phyloP scores from a whole-genome alignment of 1,284 basidiomycete genomes.

The Fistulina hepatica region DNA sequence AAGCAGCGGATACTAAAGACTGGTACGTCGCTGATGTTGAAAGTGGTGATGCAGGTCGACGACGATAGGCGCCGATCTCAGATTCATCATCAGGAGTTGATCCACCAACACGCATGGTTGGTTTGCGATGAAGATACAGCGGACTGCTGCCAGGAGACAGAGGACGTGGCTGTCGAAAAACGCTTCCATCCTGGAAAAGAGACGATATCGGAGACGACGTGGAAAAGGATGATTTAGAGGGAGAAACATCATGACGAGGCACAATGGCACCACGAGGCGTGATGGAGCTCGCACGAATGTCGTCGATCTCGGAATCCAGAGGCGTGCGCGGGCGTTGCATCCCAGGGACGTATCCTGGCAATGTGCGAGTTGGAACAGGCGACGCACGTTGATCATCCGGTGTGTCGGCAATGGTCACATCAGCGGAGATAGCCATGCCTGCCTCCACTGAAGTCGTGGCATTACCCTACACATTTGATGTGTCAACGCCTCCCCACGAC shows the following conservation, averaged over 20 bases:
- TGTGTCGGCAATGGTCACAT: background rate
- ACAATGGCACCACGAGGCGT: conserved; percentile 71
- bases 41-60: no score
- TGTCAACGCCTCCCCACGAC: background rate
- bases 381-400: conserved; percentile 29
- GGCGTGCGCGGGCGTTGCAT: conserved; percentile 83
- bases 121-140: conserved; percentile 3
- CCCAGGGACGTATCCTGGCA: conserved; percentile 77
- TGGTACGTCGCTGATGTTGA: no score
- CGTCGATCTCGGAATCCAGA: conserved; percentile 57
- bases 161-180: conserved; percentile 5
- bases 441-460: background rate
- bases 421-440: background rate
- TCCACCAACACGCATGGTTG: background rate
- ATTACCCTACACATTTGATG: background rate
- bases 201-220: conserved; percentile 10
- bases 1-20: no score
- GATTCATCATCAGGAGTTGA: no score
- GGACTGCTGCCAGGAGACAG: conserved; percentile 1
- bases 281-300: conserved; percentile 61
- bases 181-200: conserved; percentile 27
- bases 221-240: conserved; percentile 1
- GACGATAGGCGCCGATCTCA: no score
- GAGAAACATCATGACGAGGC: conserved; percentile 18
- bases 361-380: conserved; percentile 49